These are phyloP conservation scores for Abelmoschus esculentus DNA, from an alignment of 345 rosid species.

Conservation along the genomic window DNA sequence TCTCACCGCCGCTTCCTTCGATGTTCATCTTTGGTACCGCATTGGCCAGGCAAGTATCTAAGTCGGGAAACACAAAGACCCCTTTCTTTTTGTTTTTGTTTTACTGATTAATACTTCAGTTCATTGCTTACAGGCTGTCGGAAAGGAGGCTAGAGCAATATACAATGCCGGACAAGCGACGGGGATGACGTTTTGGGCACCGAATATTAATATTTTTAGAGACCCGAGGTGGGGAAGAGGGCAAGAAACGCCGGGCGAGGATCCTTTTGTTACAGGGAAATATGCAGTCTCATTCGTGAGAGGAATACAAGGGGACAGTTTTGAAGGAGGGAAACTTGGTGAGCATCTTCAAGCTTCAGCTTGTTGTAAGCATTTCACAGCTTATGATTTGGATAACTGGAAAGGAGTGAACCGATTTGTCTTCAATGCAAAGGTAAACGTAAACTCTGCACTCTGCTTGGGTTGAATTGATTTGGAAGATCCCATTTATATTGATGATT, in stretches of 20 bases:
- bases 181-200: constrained; percentile 85
- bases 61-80: background rate
- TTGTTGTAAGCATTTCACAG: constrained; percentile 88
- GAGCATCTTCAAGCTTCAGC: constrained; percentile 58
- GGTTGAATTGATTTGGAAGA: background rate
- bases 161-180: constrained; percentile 62
- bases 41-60: constrained; percentile 54
- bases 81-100: background rate
- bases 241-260: constrained; percentile 72
- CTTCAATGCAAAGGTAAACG: constrained; percentile 21
- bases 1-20: constrained; percentile 73
- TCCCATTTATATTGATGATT: background rate
- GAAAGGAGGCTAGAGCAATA: constrained; percentile 60
- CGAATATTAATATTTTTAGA: constrained; percentile 64
- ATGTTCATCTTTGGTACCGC: constrained; percentile 63
- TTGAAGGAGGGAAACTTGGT: constrained; percentile 32
- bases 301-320: constrained; percentile 66
- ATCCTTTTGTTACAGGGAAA: constrained; percentile 51
- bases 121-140: constrained; percentile 32
- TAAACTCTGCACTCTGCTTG: background rate
- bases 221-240: constrained; percentile 96
- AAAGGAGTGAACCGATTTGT: constrained; percentile 57
- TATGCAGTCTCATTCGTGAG: constrained; percentile 66
- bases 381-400: constrained; percentile 93
- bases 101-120: background rate